A percentile compares a stretch with the other conserved stretches of the same genome.
phyloP scores from a whole-genome alignment of 1,139 yeast species.

The Candida buenavistaensis region DNA sequence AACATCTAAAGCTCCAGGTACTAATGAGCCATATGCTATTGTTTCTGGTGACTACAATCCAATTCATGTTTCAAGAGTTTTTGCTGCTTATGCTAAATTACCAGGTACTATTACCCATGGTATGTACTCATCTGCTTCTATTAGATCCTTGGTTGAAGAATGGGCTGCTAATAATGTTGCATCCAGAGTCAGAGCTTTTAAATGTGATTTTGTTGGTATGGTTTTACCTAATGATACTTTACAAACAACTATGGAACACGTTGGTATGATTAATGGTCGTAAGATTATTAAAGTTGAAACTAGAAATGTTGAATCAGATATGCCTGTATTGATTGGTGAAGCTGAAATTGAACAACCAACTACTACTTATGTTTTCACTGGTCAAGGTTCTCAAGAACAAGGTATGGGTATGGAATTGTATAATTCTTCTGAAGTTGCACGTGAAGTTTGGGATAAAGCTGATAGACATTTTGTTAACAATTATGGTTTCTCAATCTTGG shows the following conservation, averaged over 20 bases:
- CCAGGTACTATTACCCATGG: slow-evolving; percentile 99
- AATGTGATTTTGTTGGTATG: slow-evolving; percentile 92
- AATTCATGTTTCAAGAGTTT: slow-evolving; percentile 93
- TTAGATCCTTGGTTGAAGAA: slow-evolving; percentile 91
- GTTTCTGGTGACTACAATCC: slow-evolving; percentile 99
- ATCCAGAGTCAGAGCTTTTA: slow-evolving; percentile 92
- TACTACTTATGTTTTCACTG: slow-evolving; percentile 95
- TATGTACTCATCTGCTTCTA: slow-evolving; percentile 96
- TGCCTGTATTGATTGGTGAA: slow-evolving; percentile 82
- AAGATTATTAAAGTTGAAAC: slow-evolving; percentile 93
- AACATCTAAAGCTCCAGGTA: slow-evolving; percentile 73
- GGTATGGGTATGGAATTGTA: slow-evolving; percentile 99
- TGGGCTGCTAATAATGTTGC: slow-evolving; percentile 99
- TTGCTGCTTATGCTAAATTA: slow-evolving; percentile 87
- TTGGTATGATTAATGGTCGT: slow-evolving; percentile 99
- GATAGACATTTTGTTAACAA: slow-evolving; percentile 88
- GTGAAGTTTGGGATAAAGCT: slow-evolving; percentile 97
- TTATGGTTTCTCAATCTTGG: slow-evolving; percentile 95
- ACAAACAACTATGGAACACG: slow-evolving; percentile 86
- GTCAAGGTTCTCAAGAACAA: slow-evolving; percentile 99
- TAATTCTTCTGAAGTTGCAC: slow-evolving; percentile 87
- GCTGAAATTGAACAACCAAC: slow-evolving; percentile 99
- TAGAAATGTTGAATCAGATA: slow-evolving; percentile 74
- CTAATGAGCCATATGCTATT: slow-evolving; percentile 93
- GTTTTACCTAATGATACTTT: slow-evolving; percentile 93